These are phyloP conservation scores for Aspergillus sp. DNA, from an alignment of 2,329 filamentous ascomycete species.

Conservation along the genomic window DNA sequence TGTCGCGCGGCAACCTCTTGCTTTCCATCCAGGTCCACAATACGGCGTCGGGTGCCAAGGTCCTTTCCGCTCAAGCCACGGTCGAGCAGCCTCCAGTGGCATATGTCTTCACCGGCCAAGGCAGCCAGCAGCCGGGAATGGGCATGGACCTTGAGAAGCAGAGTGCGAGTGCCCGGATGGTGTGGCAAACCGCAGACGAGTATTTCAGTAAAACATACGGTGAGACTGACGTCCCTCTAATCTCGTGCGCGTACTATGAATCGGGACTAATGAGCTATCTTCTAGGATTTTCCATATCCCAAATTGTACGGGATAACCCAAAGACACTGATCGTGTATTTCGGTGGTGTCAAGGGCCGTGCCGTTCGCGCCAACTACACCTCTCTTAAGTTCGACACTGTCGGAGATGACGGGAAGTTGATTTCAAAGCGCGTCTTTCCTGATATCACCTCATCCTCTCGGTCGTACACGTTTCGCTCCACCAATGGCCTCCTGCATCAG, in stretches of 20 bases:
- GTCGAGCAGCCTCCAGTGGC: constrained; percentile 92
- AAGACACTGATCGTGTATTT: constrained; percentile 97
- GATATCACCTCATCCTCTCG: constrained; percentile 85
- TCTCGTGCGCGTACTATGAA: background rate
- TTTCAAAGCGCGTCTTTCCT: constrained; percentile 94
- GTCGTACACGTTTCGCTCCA: constrained; percentile 92
- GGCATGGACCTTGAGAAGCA: constrained; percentile 94
- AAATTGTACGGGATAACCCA: constrained; percentile 97
- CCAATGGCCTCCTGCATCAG: constrained; percentile 85
- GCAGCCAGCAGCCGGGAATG: constrained; percentile 97
- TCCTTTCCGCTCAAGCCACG: constrained; percentile 87
- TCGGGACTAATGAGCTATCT: background rate
- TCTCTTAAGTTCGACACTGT: constrained; percentile 78
- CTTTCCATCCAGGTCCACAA: no score
- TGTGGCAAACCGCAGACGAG: constrained; percentile 93
- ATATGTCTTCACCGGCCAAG: constrained; percentile 95
- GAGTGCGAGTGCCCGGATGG: constrained; percentile 88
- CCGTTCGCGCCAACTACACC: constrained; percentile 96
- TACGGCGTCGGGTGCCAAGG: constrained; percentile 55
- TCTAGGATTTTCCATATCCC: constrained; percentile 75
- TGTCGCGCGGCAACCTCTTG: no score
- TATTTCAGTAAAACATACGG: constrained; percentile 97
- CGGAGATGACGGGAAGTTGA: background rate
- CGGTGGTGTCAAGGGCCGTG: constrained; percentile 88
- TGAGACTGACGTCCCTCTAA: constrained; percentile 1